Percentiles rank a stretch among this genome's conserved stretches.
phyloP scores from a whole-genome alignment of 169 alveolate species.

The Plasmodium inui region DNA sequence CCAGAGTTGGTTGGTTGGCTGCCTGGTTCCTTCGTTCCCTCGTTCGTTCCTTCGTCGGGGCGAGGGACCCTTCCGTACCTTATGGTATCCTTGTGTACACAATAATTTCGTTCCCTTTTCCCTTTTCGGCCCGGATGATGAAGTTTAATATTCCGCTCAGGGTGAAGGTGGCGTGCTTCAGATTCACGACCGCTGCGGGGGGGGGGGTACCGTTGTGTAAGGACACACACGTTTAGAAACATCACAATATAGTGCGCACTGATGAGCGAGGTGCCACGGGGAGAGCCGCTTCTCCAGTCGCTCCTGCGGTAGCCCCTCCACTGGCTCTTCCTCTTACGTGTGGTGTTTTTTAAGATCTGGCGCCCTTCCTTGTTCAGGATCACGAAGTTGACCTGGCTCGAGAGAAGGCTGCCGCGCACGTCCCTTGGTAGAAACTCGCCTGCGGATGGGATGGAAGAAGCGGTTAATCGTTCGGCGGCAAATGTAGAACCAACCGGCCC shows the following conservation, averaged over 20 bases:
- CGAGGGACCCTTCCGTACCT: no score
- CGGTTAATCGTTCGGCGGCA: neutral
- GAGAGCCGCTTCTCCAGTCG: neutral
- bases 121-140: constrained; percentile 58
- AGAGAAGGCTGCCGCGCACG: constrained; percentile 36
- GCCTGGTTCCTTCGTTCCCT: no score
- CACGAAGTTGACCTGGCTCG: constrained; percentile 21
- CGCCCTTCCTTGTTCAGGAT: constrained; percentile 44
- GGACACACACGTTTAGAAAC: neutral
- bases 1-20: neutral
- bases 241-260: neutral
- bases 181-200: constrained; percentile 30
- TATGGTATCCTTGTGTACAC: constrained; percentile 71
- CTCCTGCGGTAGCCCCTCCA: neutral
- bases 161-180: constrained; percentile 58
- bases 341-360: constrained; percentile 22
- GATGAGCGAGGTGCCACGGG: neutral
- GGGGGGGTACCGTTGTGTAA: neutral
- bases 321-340: constrained; percentile 13
- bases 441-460: neutral
- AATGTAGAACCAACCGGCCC: neutral
- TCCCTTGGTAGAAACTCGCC: constrained; percentile 44
- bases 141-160: constrained; percentile 41
- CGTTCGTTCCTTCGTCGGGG: no score
- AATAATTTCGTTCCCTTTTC: constrained; percentile 59